Evolutionary conservation across 2,329 filamentous ascomycete genomes (phyloP), one percentile per base, ranked within the genome.

Genomic region (Colletotrichum sp.): DNA sequence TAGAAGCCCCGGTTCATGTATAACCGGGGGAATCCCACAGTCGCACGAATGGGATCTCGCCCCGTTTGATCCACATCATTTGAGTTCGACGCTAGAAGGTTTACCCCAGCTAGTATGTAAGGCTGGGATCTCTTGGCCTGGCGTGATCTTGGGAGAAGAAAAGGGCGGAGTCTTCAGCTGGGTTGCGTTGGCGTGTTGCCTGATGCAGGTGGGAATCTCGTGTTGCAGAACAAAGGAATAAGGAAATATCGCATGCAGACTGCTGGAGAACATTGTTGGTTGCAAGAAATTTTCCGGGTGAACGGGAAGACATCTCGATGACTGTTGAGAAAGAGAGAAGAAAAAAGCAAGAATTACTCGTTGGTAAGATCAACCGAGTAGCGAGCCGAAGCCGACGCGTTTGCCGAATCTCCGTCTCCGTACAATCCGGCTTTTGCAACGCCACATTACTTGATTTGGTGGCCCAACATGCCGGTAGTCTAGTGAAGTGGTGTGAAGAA

Each of bases 11-110:
- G 22, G 71, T 22, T 65, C n/a, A 59, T 59, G 32, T n/a, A 32
- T 13, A 60, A 15, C 67, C 32, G 34, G 67, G 70, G 63, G 59
- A 18, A 16, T n/a, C 12, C 24, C 15, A 16, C 9, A 72, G 30
- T 63, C 59, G 66, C 71, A 34, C 71, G 22, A 74, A 71, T 74
- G 32, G 71, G 69, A 73, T 72, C 10, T 22, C 44, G 28, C 67
- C 70, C 69, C 57, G 69, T 39, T 10, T 12, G 12, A 39, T 30
- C 39, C 57, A 22, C 63, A 52, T 15, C 13, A 36, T 68, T 68
- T 64, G 69, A 57, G 64, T 64, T 72, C 68, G 39, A 26, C 22
- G 32, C 63, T 75, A 64, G 39, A 68, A 13, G 15, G 18, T 34
- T 12, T 48, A 68, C 64, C 73, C 68, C 68, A 67, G 68, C 63